These are phyloP conservation scores for Eucalyptus urophylla DNA, from an alignment of 345 rosid genomes.

Conservation along the genomic window DNA sequence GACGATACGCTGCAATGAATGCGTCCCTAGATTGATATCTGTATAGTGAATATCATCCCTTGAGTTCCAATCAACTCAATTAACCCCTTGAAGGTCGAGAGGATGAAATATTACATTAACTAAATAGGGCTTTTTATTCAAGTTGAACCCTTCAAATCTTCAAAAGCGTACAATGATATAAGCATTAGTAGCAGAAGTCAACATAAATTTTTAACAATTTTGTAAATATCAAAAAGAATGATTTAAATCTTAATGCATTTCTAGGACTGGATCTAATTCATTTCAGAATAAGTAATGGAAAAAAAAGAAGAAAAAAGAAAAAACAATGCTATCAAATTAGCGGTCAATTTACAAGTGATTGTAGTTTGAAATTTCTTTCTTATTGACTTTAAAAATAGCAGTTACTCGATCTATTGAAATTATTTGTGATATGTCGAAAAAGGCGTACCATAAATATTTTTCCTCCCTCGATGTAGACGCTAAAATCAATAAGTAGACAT, in stretches of 20 bases:
- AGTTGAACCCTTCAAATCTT: neutral
- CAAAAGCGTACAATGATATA: neutral
- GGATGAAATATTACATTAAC: neutral
- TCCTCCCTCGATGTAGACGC: too few relatives aligned
- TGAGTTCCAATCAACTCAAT: neutral
- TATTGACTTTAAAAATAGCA: neutral
- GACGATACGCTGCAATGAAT: too few relatives aligned
- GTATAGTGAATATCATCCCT: neutral
- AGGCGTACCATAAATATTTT: neutral
- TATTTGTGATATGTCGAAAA: neutral
- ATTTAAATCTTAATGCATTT: neutral
- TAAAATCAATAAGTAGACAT: too few relatives aligned
- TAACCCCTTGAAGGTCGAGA: neutral
- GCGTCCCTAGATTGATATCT: too few relatives aligned
- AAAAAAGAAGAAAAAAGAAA: too few relatives aligned
- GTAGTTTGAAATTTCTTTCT: neutral
- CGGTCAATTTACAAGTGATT: neutral
- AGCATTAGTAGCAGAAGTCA: accelerated
- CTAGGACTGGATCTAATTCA: neutral
- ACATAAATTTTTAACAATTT: neutral
- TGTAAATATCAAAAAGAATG: neutral
- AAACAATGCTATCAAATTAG: neutral
- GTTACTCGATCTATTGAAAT: neutral
- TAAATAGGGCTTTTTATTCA: neutral
- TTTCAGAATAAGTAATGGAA: neutral